Evolutionary conservation across 2,329 filamentous ascomycete species (phyloP).

Genomic region (Colletotrichum falcatum): DNA sequence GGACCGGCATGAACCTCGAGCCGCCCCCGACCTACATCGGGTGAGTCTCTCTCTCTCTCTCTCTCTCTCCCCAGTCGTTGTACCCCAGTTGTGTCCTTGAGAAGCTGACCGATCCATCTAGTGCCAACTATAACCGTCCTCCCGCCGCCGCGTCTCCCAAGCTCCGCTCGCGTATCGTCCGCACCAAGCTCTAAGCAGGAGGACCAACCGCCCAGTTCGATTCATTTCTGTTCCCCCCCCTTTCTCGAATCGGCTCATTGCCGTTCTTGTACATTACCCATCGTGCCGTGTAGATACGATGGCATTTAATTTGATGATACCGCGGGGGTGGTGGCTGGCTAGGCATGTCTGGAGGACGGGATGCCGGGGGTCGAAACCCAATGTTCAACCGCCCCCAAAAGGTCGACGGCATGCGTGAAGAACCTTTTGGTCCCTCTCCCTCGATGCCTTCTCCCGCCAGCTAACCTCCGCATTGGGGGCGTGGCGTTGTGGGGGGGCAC

Average conservation of each 20-base stretch:
- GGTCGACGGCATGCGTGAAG: not conserved
- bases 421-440: not conserved
- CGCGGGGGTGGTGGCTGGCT: not conserved
- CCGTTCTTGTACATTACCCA: slow-evolving; percentile 37
- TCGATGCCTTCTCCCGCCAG: not conserved
- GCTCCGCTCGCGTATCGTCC: slow-evolving; percentile 31
- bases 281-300: slow-evolving; percentile 30
- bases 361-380: not conserved
- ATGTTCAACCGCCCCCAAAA: slow-evolving; percentile 16
- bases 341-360: not conserved
- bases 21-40: slow-evolving; percentile 63
- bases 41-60: slow-evolving; percentile 49
- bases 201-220: not conserved
- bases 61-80: too few species aligned
- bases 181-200: not conserved
- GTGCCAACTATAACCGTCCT: slow-evolving; percentile 26
- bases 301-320: not conserved
- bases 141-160: slow-evolving; percentile 1
- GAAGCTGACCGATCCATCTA: slow-evolving; percentile 15
- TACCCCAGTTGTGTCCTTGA: not conserved
- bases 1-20: slow-evolving; percentile 62
- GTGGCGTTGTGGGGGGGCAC: not conserved
- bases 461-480: not conserved
- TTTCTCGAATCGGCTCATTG: slow-evolving; percentile 7
- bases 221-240: not conserved